phyloP scores from a whole-genome alignment of 805 yeast genomes.

The Suhomyces prunicola region DNA sequence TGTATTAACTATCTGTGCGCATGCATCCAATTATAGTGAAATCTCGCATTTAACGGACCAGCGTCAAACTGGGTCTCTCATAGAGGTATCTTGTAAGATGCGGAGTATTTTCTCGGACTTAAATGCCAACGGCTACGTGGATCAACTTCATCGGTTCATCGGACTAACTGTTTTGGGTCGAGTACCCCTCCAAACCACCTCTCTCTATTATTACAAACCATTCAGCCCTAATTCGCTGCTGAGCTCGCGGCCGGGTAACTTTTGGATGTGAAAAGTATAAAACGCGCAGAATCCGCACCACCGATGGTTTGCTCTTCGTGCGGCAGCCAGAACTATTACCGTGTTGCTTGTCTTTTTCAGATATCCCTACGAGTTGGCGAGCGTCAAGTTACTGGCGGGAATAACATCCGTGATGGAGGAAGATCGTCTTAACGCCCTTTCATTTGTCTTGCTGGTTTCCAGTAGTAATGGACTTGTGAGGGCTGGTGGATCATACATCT shows the following conservation, averaged over 20 bases:
- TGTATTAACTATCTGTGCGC: neutral
- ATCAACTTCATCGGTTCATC: neutral
- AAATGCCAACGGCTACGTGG: neutral
- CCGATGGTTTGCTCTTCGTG: constrained; percentile 27
- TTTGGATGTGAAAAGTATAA: neutral
- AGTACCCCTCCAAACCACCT: neutral
- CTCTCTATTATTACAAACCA: neutral
- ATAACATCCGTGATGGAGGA: constrained; percentile 30
- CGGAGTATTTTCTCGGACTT: neutral
- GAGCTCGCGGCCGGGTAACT: constrained; percentile 10
- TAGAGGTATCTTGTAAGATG: neutral
- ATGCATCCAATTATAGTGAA: neutral
- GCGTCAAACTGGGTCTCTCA: neutral
- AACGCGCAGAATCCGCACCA: neutral
- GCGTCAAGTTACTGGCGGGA: constrained; percentile 52
- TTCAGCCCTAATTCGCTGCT: neutral
- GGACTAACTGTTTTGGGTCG: neutral
- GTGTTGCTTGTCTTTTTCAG: constrained; percentile 51
- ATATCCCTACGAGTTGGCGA: constrained; percentile 46
- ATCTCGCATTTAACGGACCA: neutral
- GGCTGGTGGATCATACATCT: constrained; percentile 48
- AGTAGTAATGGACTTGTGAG: constrained; percentile 26
- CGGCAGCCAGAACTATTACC: constrained; percentile 53
- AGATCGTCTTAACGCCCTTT: constrained; percentile 49
- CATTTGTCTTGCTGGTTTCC: constrained; percentile 17